Evolutionary conservation across 352 stramenopile species (phyloP).

Genomic region (Phytophthora crassamura): DNA sequence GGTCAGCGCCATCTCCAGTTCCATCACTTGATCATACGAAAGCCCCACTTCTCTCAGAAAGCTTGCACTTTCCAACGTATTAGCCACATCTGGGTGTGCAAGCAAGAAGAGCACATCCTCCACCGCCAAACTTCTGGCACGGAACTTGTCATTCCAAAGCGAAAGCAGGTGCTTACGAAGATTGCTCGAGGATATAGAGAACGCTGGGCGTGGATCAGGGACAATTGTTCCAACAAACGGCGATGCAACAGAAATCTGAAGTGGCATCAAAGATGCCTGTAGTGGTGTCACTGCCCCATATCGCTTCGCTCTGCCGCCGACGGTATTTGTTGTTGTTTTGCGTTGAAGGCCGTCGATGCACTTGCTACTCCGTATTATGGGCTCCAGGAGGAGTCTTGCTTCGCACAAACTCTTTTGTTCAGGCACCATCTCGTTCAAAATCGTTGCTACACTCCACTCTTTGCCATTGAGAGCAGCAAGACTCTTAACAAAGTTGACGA

Average conservation of each 20-base stretch:
- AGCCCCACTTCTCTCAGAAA: conserved; percentile 43
- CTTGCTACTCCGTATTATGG: background rate
- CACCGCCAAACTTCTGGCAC: conserved; percentile 32
- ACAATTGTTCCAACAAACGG: background rate
- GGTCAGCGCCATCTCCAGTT: conserved; percentile 57
- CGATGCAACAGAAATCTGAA: conserved; percentile 1
- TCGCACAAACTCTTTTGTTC: conserved; percentile 37
- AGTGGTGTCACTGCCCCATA: conserved; percentile 13
- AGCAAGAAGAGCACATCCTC: conserved; percentile 63
- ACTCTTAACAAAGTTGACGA: conserved; percentile 22
- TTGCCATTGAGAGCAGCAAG: conserved; percentile 25
- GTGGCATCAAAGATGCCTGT: background rate
- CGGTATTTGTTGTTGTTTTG: background rate
- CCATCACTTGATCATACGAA: conserved; percentile 58
- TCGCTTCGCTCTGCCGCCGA: conserved; percentile 5
- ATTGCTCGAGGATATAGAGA: background rate
- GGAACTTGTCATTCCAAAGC: conserved; percentile 75
- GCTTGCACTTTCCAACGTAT: conserved; percentile 50
- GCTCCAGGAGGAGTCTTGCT: conserved; percentile 25
- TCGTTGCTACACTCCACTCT: conserved; percentile 37
- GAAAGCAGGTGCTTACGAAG: conserved; percentile 26
- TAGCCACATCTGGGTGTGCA: conserved; percentile 41
- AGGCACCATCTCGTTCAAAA: conserved; percentile 45
- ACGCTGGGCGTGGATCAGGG: background rate
- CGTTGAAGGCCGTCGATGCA: conserved; percentile 1